Conservation (phyloP, 441 rosid genomes). For the Gossypium trilobum region DNA sequence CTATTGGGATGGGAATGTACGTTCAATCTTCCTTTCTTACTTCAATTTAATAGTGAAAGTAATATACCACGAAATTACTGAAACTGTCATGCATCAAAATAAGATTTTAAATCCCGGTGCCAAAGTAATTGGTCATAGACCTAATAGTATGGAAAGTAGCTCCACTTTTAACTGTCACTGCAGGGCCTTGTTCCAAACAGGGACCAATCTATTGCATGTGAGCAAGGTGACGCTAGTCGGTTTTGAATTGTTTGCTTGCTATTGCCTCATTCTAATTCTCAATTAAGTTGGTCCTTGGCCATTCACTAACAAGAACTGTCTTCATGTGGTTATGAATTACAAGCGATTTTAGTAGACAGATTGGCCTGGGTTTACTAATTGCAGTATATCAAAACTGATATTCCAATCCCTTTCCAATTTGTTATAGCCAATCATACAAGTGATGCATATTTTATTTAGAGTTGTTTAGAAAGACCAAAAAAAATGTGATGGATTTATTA, state of each 20-base stretch:
- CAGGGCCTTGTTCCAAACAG: not conserved
- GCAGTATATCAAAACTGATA: not conserved
- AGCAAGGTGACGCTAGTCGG: not conserved
- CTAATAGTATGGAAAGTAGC: not conserved
- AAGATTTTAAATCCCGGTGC: not conserved
- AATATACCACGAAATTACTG: not conserved
- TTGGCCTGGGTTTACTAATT: not conserved
- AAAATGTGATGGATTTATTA: not conserved
- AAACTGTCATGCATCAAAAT: not conserved
- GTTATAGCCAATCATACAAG: not conserved
- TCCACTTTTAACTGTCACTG: not conserved
- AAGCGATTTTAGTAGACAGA: not conserved
- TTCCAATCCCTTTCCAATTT: slow-evolving; percentile 1
- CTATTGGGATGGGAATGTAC: slow-evolving; percentile 76
- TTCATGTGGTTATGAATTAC: not conserved
- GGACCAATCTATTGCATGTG: slow-evolving; percentile 4
- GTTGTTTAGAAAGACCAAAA: not conserved
- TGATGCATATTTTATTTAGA: not conserved
- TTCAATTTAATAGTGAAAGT: not conserved
- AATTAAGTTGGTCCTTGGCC: not conserved
- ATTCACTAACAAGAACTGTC: not conserved
- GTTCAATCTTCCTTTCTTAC: slow-evolving; percentile 22
- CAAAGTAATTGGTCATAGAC: not conserved
- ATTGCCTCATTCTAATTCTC: not conserved
- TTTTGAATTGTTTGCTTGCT: not conserved